These are phyloP conservation scores for Thelonectria rubi DNA, from an alignment of 2,329 filamentous ascomycete genomes.

Conservation along the genomic window DNA sequence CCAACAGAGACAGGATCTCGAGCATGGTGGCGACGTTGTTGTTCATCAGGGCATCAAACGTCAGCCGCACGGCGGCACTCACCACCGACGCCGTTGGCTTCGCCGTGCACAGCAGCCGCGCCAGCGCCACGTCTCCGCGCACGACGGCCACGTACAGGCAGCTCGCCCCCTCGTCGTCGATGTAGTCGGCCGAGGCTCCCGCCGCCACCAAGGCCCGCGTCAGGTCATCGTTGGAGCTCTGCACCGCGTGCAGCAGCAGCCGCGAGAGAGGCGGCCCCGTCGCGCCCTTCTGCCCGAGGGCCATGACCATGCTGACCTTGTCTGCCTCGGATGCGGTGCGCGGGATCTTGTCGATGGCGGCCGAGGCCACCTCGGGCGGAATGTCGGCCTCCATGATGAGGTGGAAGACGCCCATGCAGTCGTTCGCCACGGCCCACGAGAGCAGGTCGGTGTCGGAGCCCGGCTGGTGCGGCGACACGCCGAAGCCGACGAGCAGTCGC, in stretches of 20 bases:
- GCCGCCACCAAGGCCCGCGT: neutral
- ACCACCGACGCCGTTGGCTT: neutral
- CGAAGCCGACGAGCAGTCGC: neutral
- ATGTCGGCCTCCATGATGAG: neutral
- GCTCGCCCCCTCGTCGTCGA: neutral
- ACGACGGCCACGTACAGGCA: neutral
- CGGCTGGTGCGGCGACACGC: neutral
- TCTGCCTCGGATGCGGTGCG: neutral
- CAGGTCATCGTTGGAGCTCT: neutral
- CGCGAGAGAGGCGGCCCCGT: neutral
- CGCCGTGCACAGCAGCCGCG: neutral
- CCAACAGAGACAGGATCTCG: neutral
- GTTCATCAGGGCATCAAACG: constrained; percentile 1
- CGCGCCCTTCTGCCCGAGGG: neutral
- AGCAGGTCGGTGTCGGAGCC: neutral
- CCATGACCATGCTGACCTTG: neutral
- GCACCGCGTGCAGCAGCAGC: neutral
- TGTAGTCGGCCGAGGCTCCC: neutral
- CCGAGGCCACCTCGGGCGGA: neutral
- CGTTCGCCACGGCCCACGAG: neutral
- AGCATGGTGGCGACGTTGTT: neutral
- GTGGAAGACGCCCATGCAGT: neutral
- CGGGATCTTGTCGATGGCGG: neutral
- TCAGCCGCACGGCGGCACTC: neutral
- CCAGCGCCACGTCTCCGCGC: constrained; percentile 1